These are phyloP conservation scores for Monascus purpureus DNA, from an alignment of 495 filamentous ascomycete species.

Conservation along the genomic window DNA sequence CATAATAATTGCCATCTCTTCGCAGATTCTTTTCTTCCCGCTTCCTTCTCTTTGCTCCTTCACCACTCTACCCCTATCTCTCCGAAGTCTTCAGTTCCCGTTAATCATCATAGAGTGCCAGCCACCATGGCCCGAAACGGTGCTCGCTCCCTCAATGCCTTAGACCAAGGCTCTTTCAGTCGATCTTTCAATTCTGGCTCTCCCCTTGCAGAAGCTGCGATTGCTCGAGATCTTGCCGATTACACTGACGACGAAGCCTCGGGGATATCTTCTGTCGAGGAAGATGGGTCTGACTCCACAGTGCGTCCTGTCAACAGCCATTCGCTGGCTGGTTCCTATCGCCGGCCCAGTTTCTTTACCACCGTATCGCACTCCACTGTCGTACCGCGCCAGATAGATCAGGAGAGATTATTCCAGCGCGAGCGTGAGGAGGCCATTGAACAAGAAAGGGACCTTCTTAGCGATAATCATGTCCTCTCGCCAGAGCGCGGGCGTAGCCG, in stretches of 20 bases:
- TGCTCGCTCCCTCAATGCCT: conserved; percentile 7
- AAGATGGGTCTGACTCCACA: conserved; percentile 34
- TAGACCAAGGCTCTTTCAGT: conserved; percentile 9
- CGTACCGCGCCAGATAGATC: conserved; percentile 26
- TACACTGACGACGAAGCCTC: conserved; percentile 34
- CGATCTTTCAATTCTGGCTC: conserved; percentile 40
- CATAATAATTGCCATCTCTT: too few species aligned
- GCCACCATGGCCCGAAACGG: conserved; percentile 10
- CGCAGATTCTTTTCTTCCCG: too few species aligned
- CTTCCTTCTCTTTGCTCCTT: too few species aligned
- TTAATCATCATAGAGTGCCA: not conserved
- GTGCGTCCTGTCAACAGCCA: conserved; percentile 29
- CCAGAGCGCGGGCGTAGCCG: conserved; percentile 39
- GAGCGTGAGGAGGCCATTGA: conserved; percentile 50
- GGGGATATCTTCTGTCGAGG: conserved; percentile 22
- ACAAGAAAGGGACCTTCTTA: conserved; percentile 61
- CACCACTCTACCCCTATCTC: too few species aligned
- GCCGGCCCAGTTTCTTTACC: conserved; percentile 50
- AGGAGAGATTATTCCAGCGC: conserved; percentile 40
- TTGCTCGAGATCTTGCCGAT: conserved; percentile 57
- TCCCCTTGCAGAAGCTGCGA: conserved; percentile 51
- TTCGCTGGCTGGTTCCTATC: conserved; percentile 56
- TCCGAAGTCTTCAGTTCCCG: not conserved
- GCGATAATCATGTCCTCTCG: conserved; percentile 63
- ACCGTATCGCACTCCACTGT: conserved; percentile 41